Evolutionary conservation across 2,329 filamentous ascomycete genomes (phyloP).

Genomic region (Apiospora sp.): DNA sequence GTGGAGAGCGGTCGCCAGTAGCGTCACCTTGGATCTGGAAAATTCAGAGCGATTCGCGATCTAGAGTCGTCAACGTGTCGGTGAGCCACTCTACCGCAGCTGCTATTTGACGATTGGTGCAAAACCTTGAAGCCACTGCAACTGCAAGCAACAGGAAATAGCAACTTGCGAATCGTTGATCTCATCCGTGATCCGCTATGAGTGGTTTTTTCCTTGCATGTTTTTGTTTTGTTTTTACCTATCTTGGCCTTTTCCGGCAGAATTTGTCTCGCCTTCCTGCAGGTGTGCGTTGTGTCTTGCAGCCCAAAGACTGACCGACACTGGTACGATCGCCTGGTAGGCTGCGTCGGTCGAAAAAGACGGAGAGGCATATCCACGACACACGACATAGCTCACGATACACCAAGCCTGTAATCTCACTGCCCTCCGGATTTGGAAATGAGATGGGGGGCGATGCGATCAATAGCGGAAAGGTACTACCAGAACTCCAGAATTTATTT

Average conservation of each 20-base stretch:
- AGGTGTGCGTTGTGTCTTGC: constrained; percentile 10
- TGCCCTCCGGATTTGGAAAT: background rate
- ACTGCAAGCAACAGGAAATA: background rate
- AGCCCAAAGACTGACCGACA: constrained; percentile 14
- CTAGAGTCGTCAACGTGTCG: constrained; percentile 16
- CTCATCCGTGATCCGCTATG: constrained; percentile 4
- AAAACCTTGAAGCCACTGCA: background rate
- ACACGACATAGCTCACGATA: constrained; percentile 14
- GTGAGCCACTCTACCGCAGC: constrained; percentile 5
- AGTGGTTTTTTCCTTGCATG: background rate
- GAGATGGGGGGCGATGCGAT: background rate
- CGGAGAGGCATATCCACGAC: background rate
- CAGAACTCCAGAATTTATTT: background rate
- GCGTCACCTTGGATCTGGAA: constrained; percentile 16
- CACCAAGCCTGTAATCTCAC: background rate
- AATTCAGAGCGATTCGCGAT: constrained; percentile 11
- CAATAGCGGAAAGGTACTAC: background rate
- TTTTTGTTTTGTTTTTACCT: background rate
- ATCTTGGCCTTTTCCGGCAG: background rate
- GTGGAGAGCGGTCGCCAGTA: background rate
- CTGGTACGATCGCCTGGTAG: constrained; percentile 7
- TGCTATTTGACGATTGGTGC: background rate
- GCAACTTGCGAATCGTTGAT: background rate
- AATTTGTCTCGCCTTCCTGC: background rate
- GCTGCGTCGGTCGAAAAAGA: background rate